phyloP scores from a whole-genome alignment of 2,329 filamentous ascomycete species.

The Penicillium sp. region DNA sequence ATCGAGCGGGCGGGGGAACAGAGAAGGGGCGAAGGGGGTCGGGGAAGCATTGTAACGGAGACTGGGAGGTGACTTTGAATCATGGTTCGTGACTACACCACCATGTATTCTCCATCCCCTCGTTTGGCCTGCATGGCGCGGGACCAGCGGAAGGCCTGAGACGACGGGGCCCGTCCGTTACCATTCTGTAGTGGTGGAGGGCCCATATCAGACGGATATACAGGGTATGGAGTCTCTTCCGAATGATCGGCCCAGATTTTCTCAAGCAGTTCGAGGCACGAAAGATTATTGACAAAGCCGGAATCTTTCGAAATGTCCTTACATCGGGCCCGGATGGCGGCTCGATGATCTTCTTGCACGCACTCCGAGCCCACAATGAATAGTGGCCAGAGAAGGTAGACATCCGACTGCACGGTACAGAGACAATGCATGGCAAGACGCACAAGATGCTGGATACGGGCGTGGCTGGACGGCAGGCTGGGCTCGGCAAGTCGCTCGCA shows the following conservation, averaged over 20 bases:
- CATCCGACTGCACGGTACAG: conserved; percentile 71
- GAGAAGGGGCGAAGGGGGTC: no score
- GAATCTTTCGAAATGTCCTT: conserved; percentile 80
- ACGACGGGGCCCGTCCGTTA: conserved; percentile 7
- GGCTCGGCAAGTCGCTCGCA: conserved; percentile 81
- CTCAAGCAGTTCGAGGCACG: conserved; percentile 78
- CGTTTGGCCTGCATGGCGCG: conserved; percentile 34
- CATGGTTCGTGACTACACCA: conserved; percentile 20
- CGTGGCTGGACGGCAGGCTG: conserved; percentile 62
- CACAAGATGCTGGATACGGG: conserved; percentile 77
- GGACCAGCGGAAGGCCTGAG: conserved; percentile 33
- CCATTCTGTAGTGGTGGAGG: conserved; percentile 12
- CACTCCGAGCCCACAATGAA: conserved; percentile 89
- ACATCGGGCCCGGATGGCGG: conserved; percentile 72
- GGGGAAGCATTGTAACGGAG: no score
- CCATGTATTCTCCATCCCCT: conserved; percentile 36
- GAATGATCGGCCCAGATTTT: conserved; percentile 62
- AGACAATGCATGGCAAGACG: conserved; percentile 78
- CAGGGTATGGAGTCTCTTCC: conserved; percentile 17
- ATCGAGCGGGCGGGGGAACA: not conserved
- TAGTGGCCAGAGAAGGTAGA: conserved; percentile 88
- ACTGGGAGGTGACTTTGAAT: no score
- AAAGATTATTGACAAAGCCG: conserved; percentile 89
- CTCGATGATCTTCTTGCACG: conserved; percentile 71
- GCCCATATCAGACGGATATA: conserved; percentile 17